phyloP scores from a whole-genome alignment of 257 asterid genomes.

The Gentiana macrophylla region DNA sequence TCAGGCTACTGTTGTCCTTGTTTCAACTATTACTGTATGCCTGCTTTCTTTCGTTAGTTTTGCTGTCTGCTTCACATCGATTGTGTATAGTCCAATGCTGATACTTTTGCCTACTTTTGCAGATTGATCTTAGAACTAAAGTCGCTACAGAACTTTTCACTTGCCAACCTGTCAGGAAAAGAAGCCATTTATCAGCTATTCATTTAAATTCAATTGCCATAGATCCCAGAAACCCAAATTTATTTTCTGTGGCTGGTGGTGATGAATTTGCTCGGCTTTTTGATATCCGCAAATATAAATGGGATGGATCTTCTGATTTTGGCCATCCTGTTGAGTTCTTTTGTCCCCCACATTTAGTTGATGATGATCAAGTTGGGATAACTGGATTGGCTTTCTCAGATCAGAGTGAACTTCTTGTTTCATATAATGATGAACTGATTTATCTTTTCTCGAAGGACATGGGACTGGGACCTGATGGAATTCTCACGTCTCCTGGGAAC shows the following conservation, averaged over 20 bases:
- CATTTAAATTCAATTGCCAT: slow-evolving; percentile 63
- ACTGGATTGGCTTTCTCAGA: slow-evolving; percentile 92
- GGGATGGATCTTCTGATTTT: slow-evolving; percentile 55
- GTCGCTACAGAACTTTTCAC: slow-evolving; percentile 53
- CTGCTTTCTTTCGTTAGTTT: too few species aligned
- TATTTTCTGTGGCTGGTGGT: slow-evolving; percentile 78
- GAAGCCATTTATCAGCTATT: slow-evolving; percentile 23
- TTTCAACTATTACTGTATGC: too few species aligned
- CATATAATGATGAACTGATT: slow-evolving; percentile 66
- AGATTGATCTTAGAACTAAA: slow-evolving; percentile 85
- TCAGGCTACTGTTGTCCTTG: too few species aligned
- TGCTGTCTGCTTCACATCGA: too few species aligned
- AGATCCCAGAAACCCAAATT: slow-evolving; percentile 85
- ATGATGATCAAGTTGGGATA: slow-evolving; percentile 48
- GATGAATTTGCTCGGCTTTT: slow-evolving; percentile 68
- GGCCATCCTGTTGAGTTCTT: slow-evolving; percentile 61
- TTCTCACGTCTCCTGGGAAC: slow-evolving; percentile 23
- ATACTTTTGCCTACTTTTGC: slow-evolving; percentile 11
- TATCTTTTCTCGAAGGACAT: slow-evolving; percentile 67
- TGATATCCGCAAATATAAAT: slow-evolving; percentile 68
- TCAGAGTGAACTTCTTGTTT: slow-evolving; percentile 85
- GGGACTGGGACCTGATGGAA: slow-evolving; percentile 55
- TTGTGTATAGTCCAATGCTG: not conserved
- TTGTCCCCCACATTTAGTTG: slow-evolving; percentile 63
- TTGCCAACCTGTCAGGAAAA: slow-evolving; percentile 24